Evolutionary conservation across 108 stramenopile genomes (phyloP), one percentile per base, ranked within the genome.

Genomic region (Cyclotella choctawhatcheeana): DNA sequence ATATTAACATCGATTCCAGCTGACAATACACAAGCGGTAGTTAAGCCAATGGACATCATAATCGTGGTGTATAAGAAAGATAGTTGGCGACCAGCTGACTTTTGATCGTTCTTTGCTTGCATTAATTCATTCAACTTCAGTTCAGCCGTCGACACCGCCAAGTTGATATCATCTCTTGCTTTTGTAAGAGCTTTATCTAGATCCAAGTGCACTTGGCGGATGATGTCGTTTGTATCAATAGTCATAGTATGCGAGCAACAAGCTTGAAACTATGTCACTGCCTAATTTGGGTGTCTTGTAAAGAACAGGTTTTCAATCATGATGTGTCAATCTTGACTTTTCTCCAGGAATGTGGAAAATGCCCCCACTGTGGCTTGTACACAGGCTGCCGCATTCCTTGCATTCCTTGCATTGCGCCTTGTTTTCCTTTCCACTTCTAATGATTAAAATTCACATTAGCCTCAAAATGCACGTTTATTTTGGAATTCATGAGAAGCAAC

Each of bases 401-500:
- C 8, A 48, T 48, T n/a, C 4, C 8, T n/a, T n/a, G 17, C 17
- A n/a, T 17, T n/a, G 4, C 17, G 4, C 18, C 16, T n/a, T 8
- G 8, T n/a, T 8, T n/a, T 48, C 47, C 16, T n/a, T n/a, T n/a
- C 47, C 16, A 10, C 17, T n/a, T 4, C 47, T 48, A 4, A 48
- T 48, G 17, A n/a, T 48, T 4, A 48, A n/a, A 10, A 48, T 10
- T 48, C 8, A 48, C 47, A n/a, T n/a, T n/a, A n/a, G n/a, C n/a
- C n/a, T n/a, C n/a, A n/a, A n/a, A 48, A 48, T 48, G 47, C 47
- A 48, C 17, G 47, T 48, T 4, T 48, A 48, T 48, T n/a, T 17
- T n/a, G 47, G 12, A 4, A 48, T 48, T n/a, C 47, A 48, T n/a
- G 47, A 10, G n/a, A 48, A 48, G 17, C 47, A 17, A n/a, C 47